These are phyloP conservation scores for Heliamphora pulchella DNA, from an alignment of 179 eudicot species.

Conservation along the genomic window DNA sequence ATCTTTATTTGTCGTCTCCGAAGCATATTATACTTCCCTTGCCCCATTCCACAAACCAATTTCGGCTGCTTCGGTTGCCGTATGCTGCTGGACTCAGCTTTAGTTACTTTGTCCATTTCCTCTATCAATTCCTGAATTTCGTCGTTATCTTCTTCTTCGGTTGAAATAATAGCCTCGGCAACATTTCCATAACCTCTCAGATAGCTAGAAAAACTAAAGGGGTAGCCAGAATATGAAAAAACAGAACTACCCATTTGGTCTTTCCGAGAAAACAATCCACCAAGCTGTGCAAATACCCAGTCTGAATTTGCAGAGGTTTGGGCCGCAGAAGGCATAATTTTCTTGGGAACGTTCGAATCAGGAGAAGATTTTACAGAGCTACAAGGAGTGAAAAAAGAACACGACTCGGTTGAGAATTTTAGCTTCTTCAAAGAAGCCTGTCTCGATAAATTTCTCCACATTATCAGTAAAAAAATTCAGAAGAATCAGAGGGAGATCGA, in stretches of 20 bases:
- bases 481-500: not conserved
- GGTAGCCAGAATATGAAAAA: slow-evolving; percentile 14
- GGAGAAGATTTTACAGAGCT: not conserved
- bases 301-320: slow-evolving; percentile 13
- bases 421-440: slow-evolving; percentile 33
- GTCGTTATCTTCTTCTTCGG: slow-evolving; percentile 54
- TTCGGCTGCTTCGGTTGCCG: slow-evolving; percentile 24
- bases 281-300: slow-evolving; percentile 25
- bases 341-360: slow-evolving; percentile 12
- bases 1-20: slow-evolving; percentile 69
- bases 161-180: slow-evolving; percentile 50
- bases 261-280: slow-evolving; percentile 18
- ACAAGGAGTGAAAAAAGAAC: not conserved
- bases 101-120: slow-evolving; percentile 25
- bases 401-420: slow-evolving; percentile 14
- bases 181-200: slow-evolving; percentile 50
- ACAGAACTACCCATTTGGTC: slow-evolving; percentile 9
- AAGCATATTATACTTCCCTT: slow-evolving; percentile 40
- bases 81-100: not conserved
- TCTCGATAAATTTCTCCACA: slow-evolving; percentile 40
- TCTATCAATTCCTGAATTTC: slow-evolving; percentile 52
- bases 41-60: slow-evolving; percentile 44
- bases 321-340: slow-evolving; percentile 18
- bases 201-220: slow-evolving; percentile 20
- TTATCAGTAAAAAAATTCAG: slow-evolving; percentile 14